phyloP scores from a whole-genome alignment of 208 protist genomes.

The Leishmania braziliensis region DNA sequence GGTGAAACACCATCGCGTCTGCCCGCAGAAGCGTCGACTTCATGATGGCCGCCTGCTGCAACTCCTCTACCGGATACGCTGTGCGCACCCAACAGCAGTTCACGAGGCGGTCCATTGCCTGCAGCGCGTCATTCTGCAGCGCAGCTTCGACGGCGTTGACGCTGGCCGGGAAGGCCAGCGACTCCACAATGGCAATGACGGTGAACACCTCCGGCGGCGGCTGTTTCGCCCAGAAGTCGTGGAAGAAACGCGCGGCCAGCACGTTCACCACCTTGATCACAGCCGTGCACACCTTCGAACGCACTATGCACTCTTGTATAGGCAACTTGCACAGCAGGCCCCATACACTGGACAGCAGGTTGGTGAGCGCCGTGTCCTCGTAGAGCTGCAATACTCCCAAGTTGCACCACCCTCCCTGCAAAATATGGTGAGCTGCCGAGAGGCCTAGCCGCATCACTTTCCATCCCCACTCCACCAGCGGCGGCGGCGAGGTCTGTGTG shows the following conservation, averaged over 20 bases:
- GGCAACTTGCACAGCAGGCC: constrained; percentile 31
- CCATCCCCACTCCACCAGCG: constrained; percentile 54
- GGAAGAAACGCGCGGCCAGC: constrained; percentile 44
- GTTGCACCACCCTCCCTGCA: constrained; percentile 68
- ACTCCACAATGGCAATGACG: constrained; percentile 52
- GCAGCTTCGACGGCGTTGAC: constrained; percentile 15
- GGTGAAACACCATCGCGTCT: constrained; percentile 37
- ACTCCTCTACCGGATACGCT: constrained; percentile 18
- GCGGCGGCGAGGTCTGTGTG: constrained; percentile 1
- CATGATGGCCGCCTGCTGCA: constrained; percentile 24
- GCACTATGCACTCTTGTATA: constrained; percentile 25
- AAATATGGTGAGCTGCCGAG: constrained; percentile 39
- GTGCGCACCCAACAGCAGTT: constrained; percentile 34
- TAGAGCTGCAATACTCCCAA: constrained; percentile 58
- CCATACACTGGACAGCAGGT: constrained; percentile 45
- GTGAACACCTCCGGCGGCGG: constrained; percentile 34
- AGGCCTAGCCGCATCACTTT: constrained; percentile 47
- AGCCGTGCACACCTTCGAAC: constrained; percentile 43
- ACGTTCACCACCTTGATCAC: constrained; percentile 40
- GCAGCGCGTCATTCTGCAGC: constrained; percentile 33
- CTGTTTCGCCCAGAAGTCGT: constrained; percentile 46
- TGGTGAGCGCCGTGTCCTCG: constrained; percentile 38
- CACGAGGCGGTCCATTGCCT: constrained; percentile 33
- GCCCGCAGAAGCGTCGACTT: constrained; percentile 24
- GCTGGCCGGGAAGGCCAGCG: constrained; percentile 37